Percentiles rank a stretch among this genome's conserved stretches.
Evolutionary conservation across 192 early-diverging fungal genomes (phyloP).

Genomic region (Coemansia sp.): DNA sequence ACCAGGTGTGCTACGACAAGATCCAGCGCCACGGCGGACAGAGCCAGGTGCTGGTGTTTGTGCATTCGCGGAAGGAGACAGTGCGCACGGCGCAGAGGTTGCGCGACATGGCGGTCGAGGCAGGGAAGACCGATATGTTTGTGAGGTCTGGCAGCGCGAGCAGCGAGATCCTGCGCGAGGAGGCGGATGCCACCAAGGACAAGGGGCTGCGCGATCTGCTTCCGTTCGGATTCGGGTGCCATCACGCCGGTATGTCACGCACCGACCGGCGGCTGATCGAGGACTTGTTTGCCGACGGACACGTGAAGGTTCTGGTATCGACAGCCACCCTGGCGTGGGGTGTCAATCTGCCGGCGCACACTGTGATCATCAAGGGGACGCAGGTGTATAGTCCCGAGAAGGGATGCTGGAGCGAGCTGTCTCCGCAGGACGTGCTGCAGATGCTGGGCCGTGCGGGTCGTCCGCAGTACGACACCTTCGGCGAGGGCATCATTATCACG

Average conservation of each 20-base stretch:
- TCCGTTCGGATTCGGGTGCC: constrained; percentile 93
- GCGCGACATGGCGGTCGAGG: constrained; percentile 90
- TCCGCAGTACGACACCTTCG: constrained; percentile 93
- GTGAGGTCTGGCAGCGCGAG: constrained; percentile 77
- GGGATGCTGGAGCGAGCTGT: constrained; percentile 92
- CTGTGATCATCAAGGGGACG: constrained; percentile 98
- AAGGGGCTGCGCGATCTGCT: constrained; percentile 82
- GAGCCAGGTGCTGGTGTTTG: constrained; percentile 93
- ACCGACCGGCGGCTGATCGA: constrained; percentile 91
- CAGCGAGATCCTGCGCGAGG: constrained; percentile 79
- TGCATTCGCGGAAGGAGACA: constrained; percentile 97
- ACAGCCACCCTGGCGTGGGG: constrained; percentile 99
- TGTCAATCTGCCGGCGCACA: constrained; percentile 97
- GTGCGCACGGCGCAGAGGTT: constrained; percentile 91
- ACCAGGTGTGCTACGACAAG: constrained; percentile 96
- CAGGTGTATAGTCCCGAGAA: constrained; percentile 96
- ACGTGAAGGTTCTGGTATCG: constrained; percentile 89
- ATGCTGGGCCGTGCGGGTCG: constrained; percentile 98
- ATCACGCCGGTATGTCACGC: constrained; percentile 95
- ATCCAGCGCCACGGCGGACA: constrained; percentile 78
- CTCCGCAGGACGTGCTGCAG: constrained; percentile 95
- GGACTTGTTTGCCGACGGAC: constrained; percentile 87
- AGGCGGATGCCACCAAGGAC: constrained; percentile 81
- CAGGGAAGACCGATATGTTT: constrained; percentile 81
- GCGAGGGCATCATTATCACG: constrained; percentile 97